phyloP scores from a whole-genome alignment of 495 filamentous ascomycete genomes.

The Friedmanniomyces simplex region DNA sequence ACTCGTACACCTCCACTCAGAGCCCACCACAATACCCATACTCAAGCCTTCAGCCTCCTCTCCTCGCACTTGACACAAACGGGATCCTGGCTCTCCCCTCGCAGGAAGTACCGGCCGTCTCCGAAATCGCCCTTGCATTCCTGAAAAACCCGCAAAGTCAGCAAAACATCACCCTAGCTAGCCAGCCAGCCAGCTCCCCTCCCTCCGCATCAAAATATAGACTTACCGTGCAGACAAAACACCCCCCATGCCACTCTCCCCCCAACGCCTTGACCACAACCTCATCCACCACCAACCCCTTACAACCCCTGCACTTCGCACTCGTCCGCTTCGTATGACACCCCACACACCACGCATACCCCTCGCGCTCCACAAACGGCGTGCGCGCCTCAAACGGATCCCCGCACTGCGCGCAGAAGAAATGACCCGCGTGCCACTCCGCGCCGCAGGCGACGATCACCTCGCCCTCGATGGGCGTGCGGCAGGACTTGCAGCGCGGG shows the following conservation, averaged over 20 bases:
- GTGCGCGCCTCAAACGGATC: conserved; percentile 78
- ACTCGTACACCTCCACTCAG: neutral
- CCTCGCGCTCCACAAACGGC: conserved; percentile 94
- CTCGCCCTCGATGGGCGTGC: conserved; percentile 96
- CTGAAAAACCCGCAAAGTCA: conserved; percentile 26
- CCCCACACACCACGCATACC: conserved; percentile 94
- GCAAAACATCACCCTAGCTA: neutral
- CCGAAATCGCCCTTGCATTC: conserved; percentile 53
- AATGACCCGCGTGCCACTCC: conserved; percentile 96
- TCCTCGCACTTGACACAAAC: conserved; percentile 57
- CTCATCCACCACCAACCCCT: conserved; percentile 71
- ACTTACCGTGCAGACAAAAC: conserved; percentile 67
- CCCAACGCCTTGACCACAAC: conserved; percentile 80
- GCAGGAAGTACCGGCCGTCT: conserved; percentile 55
- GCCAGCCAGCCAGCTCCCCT: too few species aligned
- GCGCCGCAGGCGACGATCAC: conserved; percentile 85
- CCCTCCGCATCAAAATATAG: too few species aligned
- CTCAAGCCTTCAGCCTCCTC: conserved; percentile 48
- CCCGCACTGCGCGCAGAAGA: conserved; percentile 98
- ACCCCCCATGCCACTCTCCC: conserved; percentile 85
- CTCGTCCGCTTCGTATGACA: conserved; percentile 88
- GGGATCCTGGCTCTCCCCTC: conserved; percentile 46
- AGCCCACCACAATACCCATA: neutral
- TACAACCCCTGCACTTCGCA: conserved; percentile 78
- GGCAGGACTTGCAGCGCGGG: conserved; percentile 90